Evolutionary conservation across 2,329 filamentous ascomycete species (phyloP).

Genomic region (Arthrobotrys sinensis): DNA sequence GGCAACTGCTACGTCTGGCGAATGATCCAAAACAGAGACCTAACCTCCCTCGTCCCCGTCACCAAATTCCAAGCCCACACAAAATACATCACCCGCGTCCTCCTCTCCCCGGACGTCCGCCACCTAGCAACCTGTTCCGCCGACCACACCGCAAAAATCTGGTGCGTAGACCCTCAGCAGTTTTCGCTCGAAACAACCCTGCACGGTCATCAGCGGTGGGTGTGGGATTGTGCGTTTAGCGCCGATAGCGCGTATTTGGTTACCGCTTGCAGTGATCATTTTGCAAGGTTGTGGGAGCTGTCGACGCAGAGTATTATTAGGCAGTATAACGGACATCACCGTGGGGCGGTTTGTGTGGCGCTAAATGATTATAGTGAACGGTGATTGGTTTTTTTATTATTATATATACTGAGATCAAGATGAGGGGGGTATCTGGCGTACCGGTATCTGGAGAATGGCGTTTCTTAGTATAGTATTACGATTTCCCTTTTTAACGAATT

Average conservation of each 20-base stretch:
- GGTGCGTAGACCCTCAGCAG: conserved; percentile 74
- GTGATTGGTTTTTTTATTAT: conserved; percentile 15
- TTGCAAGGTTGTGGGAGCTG: conserved; percentile 91
- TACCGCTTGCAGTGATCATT: conserved; percentile 93
- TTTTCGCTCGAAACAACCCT: conserved; percentile 89
- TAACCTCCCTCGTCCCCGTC: conserved; percentile 86
- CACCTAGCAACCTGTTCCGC: conserved; percentile 94
- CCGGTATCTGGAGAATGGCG: conserved; percentile 35
- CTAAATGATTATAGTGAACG: conserved; percentile 81
- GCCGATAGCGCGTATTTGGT: conserved; percentile 94
- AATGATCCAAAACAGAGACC: conserved; percentile 85
- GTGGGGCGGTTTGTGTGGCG: conserved; percentile 91
- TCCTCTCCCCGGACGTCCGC: conserved; percentile 92
- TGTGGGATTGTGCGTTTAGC: conserved; percentile 97
- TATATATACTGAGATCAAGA: no score
- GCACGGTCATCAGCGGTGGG: conserved; percentile 92
- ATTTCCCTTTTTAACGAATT: conserved; percentile 10
- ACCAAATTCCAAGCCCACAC: conserved; percentile 92
- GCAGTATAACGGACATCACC: conserved; percentile 94
- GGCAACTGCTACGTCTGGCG: conserved; percentile 98
- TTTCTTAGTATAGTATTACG: conserved; percentile 4
- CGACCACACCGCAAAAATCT: conserved; percentile 95
- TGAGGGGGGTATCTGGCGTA: conserved; percentile 26
- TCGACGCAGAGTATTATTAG: conserved; percentile 88
- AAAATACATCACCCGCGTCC: conserved; percentile 91